These are phyloP conservation scores for Poa annua DNA, from an alignment of 176 grass and related monocot genomes.

Conservation along the genomic window DNA sequence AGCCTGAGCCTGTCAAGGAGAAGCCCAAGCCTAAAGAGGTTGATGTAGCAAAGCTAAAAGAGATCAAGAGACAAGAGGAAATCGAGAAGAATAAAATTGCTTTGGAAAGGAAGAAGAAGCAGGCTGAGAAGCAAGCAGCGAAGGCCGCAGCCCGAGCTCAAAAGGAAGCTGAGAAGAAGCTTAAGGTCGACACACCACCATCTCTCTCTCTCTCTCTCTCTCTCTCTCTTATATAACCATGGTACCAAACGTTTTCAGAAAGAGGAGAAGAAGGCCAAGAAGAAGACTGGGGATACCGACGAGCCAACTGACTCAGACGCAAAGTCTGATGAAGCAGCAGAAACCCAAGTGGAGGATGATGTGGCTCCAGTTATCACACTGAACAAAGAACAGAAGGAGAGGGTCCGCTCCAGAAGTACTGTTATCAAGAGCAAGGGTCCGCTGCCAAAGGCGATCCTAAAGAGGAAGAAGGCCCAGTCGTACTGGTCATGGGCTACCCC, in stretches of 20 bases:
- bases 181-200: slow-evolving; percentile 48
- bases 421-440: slow-evolving; percentile 49
- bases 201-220: background rate
- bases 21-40: slow-evolving; percentile 63
- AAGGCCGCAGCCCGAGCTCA: slow-evolving; percentile 76
- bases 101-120: slow-evolving; percentile 89
- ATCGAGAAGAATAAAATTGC: slow-evolving; percentile 86
- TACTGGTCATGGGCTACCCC: slow-evolving; percentile 67
- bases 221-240: background rate
- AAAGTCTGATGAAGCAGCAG: slow-evolving; percentile 63
- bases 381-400: slow-evolving; percentile 71
- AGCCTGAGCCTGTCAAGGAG: slow-evolving; percentile 52
- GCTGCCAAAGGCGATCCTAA: slow-evolving; percentile 67
- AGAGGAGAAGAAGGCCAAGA: slow-evolving; percentile 87
- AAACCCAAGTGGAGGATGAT: slow-evolving; percentile 49
- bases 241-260: slow-evolving; percentile 49
- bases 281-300: slow-evolving; percentile 55
- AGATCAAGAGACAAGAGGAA: slow-evolving; percentile 91
- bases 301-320: slow-evolving; percentile 61
- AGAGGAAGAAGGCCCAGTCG: slow-evolving; percentile 62
- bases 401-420: slow-evolving; percentile 36
- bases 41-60: slow-evolving; percentile 77
- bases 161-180: slow-evolving; percentile 83
- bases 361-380: background rate
- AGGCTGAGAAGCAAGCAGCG: slow-evolving; percentile 77